A percentile compares a stretch with the other conserved stretches of the same genome.
These are phyloP conservation scores for Spizellomyces punctatus DNA, from an alignment of 192 early-diverging fungal genomes.

Conservation along the genomic window DNA sequence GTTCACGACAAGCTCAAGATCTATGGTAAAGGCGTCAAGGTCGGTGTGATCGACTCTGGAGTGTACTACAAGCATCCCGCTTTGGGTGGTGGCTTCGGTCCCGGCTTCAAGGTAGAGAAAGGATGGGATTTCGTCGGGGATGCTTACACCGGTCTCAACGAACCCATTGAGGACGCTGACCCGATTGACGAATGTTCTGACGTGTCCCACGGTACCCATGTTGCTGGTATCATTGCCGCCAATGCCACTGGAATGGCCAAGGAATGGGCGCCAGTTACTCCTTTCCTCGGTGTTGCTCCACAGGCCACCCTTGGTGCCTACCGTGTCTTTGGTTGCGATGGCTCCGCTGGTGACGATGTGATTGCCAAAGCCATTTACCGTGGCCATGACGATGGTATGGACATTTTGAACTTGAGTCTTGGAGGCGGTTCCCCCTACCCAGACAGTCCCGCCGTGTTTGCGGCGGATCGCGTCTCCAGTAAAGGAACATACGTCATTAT, in stretches of 20 bases:
- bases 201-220: constrained; percentile 53
- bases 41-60: constrained; percentile 56
- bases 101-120: constrained; percentile 39
- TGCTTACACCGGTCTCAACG: constrained; percentile 28
- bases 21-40: constrained; percentile 53
- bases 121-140: constrained; percentile 53
- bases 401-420: constrained; percentile 85
- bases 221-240: constrained; percentile 51
- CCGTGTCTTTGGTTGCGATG: constrained; percentile 75
- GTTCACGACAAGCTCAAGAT: constrained; percentile 29
- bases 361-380: constrained; percentile 75
- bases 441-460: constrained; percentile 61
- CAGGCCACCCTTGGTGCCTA: constrained; percentile 77
- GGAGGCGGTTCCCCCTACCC: constrained; percentile 67
- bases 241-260: constrained; percentile 30
- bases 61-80: constrained; percentile 58
- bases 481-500: constrained; percentile 55
- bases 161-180: constrained; percentile 40
- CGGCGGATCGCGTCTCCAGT: constrained; percentile 53
- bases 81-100: constrained; percentile 47
- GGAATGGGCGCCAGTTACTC: constrained; percentile 11
- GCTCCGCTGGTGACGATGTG: constrained; percentile 62
- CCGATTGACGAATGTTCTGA: constrained; percentile 49
- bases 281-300: constrained; percentile 76
- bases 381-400: constrained; percentile 70